Base-by-base conservation (phyloP, 129 eudicot species). In the Scalesia atractyloides region DNA sequence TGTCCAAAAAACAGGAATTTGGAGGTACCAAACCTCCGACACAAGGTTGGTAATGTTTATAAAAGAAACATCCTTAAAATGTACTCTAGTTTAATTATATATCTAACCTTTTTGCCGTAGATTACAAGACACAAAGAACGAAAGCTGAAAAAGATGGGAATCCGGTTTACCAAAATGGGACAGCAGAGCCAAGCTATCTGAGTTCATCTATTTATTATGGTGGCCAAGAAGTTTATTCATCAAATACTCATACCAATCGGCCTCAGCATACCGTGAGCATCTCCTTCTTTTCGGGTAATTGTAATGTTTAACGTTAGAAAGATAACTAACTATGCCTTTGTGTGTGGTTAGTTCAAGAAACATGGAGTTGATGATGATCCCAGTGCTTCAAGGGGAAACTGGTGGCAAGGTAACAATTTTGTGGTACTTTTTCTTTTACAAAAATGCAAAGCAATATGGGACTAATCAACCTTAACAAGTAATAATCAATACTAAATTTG, bases 131-230 rank as follows among this genome's bases (percentile, higher is more conserved):
- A 65, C 78, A 83, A 57, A 77, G 77, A 64, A 64, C 68, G 60
- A 75, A 36, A 26, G 76, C 73, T 47, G 89, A 82, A 83, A 72
- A 59, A 64, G 77, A 81, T 7, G 85, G 75, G 77, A 80, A 57
- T 36, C 75, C 83, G 26, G 64, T 73, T 41, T 83, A 80, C 53
- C 80, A 83, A 54, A 81, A 82, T 71, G 85, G 69, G 53, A 66
- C 77, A 74, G 76, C 50, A 36, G 92, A 84, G 50, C 90, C 96
- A 15, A 82, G 96, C 80, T 80, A 88, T 74, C 79, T 79, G 26
- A 91, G 86, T 80, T 86, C 92, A 50, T 91, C 97, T 26, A 91
- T 91, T 41, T 84, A 88, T 41, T 91, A 91, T 68, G 97, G 97
- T 80, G 97, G 87, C 76, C 97, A 86, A 82, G 90, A 91, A 84